These are phyloP conservation scores for Stagonosporopsis rhizophila DNA, from an alignment of 2,329 filamentous ascomycete species.

Conservation along the genomic window DNA sequence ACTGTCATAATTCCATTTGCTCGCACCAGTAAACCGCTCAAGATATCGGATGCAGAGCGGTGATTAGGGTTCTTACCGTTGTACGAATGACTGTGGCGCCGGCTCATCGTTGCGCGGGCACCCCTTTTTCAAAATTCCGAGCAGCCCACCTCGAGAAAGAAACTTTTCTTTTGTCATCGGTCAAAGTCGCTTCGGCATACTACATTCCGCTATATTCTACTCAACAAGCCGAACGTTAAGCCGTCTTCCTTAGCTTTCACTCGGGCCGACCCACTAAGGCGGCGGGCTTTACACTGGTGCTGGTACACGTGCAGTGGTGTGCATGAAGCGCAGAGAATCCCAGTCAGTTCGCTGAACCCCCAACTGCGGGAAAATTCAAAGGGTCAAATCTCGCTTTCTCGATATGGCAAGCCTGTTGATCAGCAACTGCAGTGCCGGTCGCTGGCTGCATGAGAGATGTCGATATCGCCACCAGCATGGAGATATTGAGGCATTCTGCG, in stretches of 20 bases:
- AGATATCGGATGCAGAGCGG: not conserved
- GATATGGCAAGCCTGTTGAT: not conserved
- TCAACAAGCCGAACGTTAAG: not conserved
- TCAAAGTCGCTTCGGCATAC: not conserved
- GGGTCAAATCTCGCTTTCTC: not conserved
- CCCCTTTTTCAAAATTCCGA: not conserved
- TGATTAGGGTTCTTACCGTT: not conserved
- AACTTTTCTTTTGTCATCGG: not conserved
- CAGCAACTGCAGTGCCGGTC: not conserved
- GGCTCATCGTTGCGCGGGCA: not conserved
- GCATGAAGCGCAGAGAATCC: not conserved
- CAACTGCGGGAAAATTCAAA: not conserved
- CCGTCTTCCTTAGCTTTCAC: not conserved
- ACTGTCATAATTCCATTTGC: not conserved
- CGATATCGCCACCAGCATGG: not conserved
- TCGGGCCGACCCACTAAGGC: not conserved
- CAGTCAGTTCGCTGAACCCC: not conserved
- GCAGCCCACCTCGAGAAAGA: not conserved
- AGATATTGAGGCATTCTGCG: no score
- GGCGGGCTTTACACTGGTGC: slow-evolving; percentile 2
- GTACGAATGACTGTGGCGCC: not conserved
- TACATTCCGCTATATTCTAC: not conserved
- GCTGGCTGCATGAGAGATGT: not conserved
- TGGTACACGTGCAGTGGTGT: not conserved
- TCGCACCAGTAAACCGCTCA: slow-evolving; percentile 5